Percentiles rank a stretch among this genome's conserved stretches.
Evolutionary conservation across 2,329 filamentous ascomycete species (phyloP).

Genomic region (Coniella vitis): DNA sequence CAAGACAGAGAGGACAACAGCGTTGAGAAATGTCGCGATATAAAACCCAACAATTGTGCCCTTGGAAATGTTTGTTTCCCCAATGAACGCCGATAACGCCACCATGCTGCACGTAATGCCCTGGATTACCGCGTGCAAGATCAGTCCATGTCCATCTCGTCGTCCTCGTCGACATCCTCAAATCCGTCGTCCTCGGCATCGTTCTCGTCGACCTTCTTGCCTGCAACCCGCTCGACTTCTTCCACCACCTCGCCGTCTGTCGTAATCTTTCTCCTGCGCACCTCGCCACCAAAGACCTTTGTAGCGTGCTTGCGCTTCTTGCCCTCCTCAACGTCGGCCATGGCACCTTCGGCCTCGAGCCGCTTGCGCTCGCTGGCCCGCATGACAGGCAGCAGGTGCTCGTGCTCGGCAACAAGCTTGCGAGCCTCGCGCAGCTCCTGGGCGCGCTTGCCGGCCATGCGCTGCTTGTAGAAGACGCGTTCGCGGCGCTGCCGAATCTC

Average conservation of each 20-base stretch:
- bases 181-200: conserved; percentile 29
- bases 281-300: conserved; percentile 35
- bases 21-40: conserved; percentile 4
- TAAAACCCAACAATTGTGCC: conserved; percentile 9
- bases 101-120: conserved; percentile 7
- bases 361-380: conserved; percentile 49
- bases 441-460: conserved; percentile 86
- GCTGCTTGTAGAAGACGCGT: conserved; percentile 86
- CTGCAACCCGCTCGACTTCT: conserved; percentile 18
- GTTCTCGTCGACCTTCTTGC: conserved; percentile 22
- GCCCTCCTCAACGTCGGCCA: conserved; percentile 25
- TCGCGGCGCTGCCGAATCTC: conserved; percentile 82
- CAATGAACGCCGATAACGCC: conserved; percentile 21
- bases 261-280: conserved; percentile 30
- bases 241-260: conserved; percentile 37
- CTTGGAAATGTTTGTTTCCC: conserved; percentile 22
- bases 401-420: conserved; percentile 85
- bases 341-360: conserved; percentile 28
- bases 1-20: neutral
- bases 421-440: conserved; percentile 71
- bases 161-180: conserved; percentile 29
- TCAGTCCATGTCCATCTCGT: conserved; percentile 38
- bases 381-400: conserved; percentile 79
- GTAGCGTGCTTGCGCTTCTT: conserved; percentile 21
- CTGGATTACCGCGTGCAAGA: conserved; percentile 3